Evolutionary conservation across 2,329 filamentous ascomycete species (phyloP).

Genomic region (Epichloe glyceriae): DNA sequence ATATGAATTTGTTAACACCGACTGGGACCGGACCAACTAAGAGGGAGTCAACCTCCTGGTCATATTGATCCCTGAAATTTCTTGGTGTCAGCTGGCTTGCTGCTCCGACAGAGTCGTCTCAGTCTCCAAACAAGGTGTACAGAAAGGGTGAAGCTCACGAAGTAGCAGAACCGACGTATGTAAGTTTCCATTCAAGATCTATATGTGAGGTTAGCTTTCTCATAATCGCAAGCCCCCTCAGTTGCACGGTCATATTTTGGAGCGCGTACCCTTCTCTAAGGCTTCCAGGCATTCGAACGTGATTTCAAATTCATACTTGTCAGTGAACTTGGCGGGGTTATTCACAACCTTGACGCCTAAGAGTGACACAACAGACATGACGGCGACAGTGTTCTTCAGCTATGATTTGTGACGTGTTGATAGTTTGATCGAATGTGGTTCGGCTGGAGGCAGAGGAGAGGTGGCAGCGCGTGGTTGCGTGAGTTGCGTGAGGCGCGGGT

Average conservation of each 20-base stretch:
- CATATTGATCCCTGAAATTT: constrained; percentile 70
- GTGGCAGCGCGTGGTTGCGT: not conserved
- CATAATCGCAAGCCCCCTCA: not conserved
- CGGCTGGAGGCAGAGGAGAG: not conserved
- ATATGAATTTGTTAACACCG: constrained; percentile 97
- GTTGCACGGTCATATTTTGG: not conserved
- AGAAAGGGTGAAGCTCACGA: constrained; percentile 49
- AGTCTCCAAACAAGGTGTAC: constrained; percentile 8
- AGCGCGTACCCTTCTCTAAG: constrained; percentile 66
- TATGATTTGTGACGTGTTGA: not conserved
- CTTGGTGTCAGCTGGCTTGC: constrained; percentile 2
- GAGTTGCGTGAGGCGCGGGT: not conserved
- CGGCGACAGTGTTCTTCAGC: constrained; percentile 6
- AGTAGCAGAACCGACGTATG: constrained; percentile 95
- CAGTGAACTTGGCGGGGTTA: constrained; percentile 89
- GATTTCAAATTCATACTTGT: constrained; percentile 94
- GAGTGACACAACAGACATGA: constrained; percentile 91
- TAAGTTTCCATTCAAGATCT: constrained; percentile 99
- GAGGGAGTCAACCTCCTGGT: constrained; percentile 94
- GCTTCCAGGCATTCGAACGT: constrained; percentile 96
- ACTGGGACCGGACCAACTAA: constrained; percentile 95
- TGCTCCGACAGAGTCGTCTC: not conserved
- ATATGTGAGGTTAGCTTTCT: constrained; percentile 3
- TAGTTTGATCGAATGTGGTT: not conserved
- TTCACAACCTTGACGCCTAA: constrained; percentile 92